These are phyloP conservation scores for Calocybe gambosa DNA, from an alignment of 1,284 basidiomycete genomes.

Conservation along the genomic window DNA sequence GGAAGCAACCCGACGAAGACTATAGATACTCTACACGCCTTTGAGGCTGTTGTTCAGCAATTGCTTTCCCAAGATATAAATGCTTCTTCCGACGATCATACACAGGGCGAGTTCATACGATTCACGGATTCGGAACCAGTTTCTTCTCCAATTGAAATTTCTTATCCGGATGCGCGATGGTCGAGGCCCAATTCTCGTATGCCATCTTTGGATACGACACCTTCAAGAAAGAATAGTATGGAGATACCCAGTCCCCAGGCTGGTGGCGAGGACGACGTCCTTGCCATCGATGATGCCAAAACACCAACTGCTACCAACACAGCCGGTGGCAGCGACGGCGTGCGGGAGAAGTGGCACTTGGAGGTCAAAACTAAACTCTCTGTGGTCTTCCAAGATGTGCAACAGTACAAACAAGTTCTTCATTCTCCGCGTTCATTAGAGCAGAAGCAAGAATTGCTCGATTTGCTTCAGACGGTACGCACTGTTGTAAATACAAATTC, in stretches of 20 bases:
- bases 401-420: slow-evolving; percentile 1
- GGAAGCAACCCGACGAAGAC: neutral
- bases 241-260: neutral
- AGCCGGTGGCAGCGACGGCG: neutral
- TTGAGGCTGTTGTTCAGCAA: neutral
- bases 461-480: slow-evolving; percentile 17
- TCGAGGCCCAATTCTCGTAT: neutral
- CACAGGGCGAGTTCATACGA: neutral
- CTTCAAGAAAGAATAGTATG: neutral
- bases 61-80: neutral
- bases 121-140: neutral
- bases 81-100: neutral
- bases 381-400: neutral
- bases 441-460: slow-evolving; percentile 12
- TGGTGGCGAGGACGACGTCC: neutral
- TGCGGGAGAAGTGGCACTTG: neutral
- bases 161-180: neutral
- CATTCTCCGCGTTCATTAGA: neutral
- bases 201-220: neutral
- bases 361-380: neutral
- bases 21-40: neutral
- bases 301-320: neutral
- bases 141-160: neutral
- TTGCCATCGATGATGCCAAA: neutral
- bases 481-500: neutral